Percentiles rank a stretch among this genome's conserved stretches.
These are phyloP conservation scores for Pyricularia sp. DNA, from an alignment of 2,329 filamentous ascomycete species.

Conservation along the genomic window DNA sequence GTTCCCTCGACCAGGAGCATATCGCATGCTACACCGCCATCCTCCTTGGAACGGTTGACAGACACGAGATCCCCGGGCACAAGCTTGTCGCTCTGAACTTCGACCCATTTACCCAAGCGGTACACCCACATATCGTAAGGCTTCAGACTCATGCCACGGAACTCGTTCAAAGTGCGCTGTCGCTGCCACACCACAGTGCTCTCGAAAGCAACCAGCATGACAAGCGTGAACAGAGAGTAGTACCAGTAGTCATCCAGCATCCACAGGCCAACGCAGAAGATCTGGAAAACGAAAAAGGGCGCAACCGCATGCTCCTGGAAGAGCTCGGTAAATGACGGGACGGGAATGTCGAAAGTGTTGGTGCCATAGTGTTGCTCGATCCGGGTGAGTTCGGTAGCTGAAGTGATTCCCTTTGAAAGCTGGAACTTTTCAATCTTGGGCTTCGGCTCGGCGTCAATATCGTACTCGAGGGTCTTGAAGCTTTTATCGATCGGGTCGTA, in stretches of 20 bases:
- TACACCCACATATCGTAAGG: conserved; percentile 91
- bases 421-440: conserved; percentile 70
- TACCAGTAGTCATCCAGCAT: conserved; percentile 99
- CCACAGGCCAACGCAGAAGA: conserved; percentile 97
- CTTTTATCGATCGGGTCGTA: conserved; percentile 57
- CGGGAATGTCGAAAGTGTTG: conserved; percentile 95
- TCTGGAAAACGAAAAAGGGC: conserved; percentile 97
- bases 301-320: conserved; percentile 98
- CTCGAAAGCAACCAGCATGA: conserved; percentile 96
- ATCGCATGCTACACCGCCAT: conserved; percentile 91
- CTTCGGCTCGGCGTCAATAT: conserved; percentile 75
- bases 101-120: conserved; percentile 74
- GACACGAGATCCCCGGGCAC: conserved; percentile 89
- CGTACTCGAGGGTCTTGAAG: conserved; percentile 75
- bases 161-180: conserved; percentile 88
- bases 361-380: conserved; percentile 87
- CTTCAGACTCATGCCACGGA: conserved; percentile 98
- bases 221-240: conserved; percentile 95
- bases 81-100: conserved; percentile 80
- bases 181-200: conserved; percentile 99
- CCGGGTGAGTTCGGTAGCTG: conserved; percentile 60
- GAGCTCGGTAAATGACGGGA: conserved; percentile 87
- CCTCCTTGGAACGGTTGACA: conserved; percentile 86
- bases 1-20: conserved; percentile 92
- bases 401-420: conserved; percentile 59